phyloP scores from a whole-genome alignment of 73 alveolate species.

The Tetrahymena elliotti region DNA sequence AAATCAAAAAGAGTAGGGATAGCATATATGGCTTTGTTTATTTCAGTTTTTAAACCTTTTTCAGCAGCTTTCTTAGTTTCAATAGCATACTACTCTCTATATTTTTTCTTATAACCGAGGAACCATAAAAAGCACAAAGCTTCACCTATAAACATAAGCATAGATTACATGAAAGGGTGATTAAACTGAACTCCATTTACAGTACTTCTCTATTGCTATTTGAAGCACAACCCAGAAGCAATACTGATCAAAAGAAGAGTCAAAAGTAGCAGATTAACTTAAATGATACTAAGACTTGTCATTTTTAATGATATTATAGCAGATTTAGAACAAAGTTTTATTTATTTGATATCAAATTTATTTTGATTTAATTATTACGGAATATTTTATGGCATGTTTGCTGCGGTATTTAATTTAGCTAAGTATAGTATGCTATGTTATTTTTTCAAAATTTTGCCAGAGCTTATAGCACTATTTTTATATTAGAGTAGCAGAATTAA shows the following conservation, averaged over 20 bases:
- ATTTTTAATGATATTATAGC: too few relatives aligned
- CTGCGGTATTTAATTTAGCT: neutral
- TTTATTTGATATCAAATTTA: neutral
- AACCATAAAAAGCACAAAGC: slow-evolving; percentile 35
- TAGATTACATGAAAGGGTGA: slow-evolving; percentile 61
- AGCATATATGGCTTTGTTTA: slow-evolving; percentile 4
- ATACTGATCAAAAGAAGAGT: neutral
- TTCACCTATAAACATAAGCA: slow-evolving; percentile 63
- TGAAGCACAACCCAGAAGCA: neutral
- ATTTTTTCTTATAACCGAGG: slow-evolving; percentile 4
- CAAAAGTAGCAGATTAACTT: neutral
- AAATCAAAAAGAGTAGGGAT: slow-evolving; percentile 82
- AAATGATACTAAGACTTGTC: neutral
- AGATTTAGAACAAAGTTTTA: neutral
- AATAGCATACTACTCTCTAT: neutral
- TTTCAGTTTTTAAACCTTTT: slow-evolving; percentile 2
- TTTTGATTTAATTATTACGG: neutral
- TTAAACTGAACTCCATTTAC: slow-evolving; percentile 33
- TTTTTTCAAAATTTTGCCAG: neutral
- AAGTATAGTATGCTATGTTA: neutral
- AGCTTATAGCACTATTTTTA: neutral
- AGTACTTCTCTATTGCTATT: slow-evolving; percentile 6
- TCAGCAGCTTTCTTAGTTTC: slow-evolving; percentile 9
- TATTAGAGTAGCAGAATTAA: neutral
- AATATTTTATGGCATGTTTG: neutral